Base-by-base conservation (phyloP, 148 eudicot species). In the Euryodendron excelsum region DNA sequence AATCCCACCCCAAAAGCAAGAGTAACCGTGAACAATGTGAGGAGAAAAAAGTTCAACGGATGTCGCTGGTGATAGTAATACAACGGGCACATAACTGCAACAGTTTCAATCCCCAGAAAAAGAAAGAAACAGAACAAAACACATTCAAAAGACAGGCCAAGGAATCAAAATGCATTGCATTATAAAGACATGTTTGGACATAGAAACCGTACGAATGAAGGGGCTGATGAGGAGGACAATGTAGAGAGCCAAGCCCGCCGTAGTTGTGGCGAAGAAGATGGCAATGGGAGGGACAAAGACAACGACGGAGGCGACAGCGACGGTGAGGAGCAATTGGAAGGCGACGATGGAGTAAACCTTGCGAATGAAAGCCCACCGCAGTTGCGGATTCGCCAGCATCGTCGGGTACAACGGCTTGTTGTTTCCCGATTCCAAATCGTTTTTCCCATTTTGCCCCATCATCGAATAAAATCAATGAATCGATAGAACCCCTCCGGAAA, bases 331-430 rank as follows among this genome's bases (percentile, higher is more conserved):
- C 87, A 94, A 69, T 37, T 94, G 98, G 6, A 92, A 13, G 0
- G 92, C 79, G 4, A 94, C 62, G 5, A 94, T 94, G 0, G 93
- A 79, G 80, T 94, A 94, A 0, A 94, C 82, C 80, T 94, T 94
- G 21, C 97, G 81, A 10, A 94, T 92, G 72, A 91, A 91, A 8
- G 87, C 73, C 96, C 96, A 91, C 36, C 93, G 82, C 60, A 90
- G 81, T n/a, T 84, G 87, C 62, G 92, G 94, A 28, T 48, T 63
- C 48, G 89, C 94, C 65, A 73, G 4, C 89, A 86, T 88, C 65
- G 69, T 79, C 25, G 97, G 94, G 73, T 92, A 92, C 11, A 90
- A 78, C 69, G 60, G 87, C 11, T 55, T 25, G 68, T n/a, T n/a
- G n/a, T n/a, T 44, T 6, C 85, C 89, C 18, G 82, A 37, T 56